phyloP scores from a whole-genome alignment of 1,284 basidiomycete genomes.

The Anthracocystis panici-leucophaei region DNA sequence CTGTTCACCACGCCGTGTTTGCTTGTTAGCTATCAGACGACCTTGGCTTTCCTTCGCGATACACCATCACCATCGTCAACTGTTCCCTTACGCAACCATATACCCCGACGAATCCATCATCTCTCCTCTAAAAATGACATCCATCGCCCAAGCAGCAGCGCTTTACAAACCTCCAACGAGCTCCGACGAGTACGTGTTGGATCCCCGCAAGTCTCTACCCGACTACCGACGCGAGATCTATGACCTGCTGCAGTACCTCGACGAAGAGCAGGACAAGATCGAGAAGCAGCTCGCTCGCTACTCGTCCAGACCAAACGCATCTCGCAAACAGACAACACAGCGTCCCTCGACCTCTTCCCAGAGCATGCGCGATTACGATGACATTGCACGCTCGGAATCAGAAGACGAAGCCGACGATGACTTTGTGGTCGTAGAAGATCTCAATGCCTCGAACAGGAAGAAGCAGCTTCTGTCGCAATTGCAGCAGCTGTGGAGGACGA shows the following conservation, averaged over 20 bases:
- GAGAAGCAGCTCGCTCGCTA: slow-evolving; percentile 39
- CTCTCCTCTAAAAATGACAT: slow-evolving; percentile 11
- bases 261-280: slow-evolving; percentile 51
- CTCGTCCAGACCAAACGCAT: background rate
- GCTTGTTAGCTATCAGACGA: no score
- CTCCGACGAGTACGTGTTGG: slow-evolving; percentile 28
- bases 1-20: no score
- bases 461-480: slow-evolving; percentile 41
- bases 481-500: slow-evolving; percentile 45
- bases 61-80: background rate
- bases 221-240: slow-evolving; percentile 54
- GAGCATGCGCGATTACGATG: slow-evolving; percentile 16
- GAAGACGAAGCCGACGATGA: slow-evolving; percentile 39
- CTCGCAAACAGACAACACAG: slow-evolving; percentile 4
- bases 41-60: no score
- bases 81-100: background rate
- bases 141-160: slow-evolving; percentile 9
- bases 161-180: slow-evolving; percentile 3
- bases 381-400: slow-evolving; percentile 16
- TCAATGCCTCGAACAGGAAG: slow-evolving; percentile 32
- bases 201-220: slow-evolving; percentile 41
- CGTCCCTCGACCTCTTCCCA: slow-evolving; percentile 10
- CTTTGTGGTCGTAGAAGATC: slow-evolving; percentile 45
- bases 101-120: slow-evolving; percentile 5
- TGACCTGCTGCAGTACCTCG: slow-evolving; percentile 45